These are phyloP conservation scores for Apiospora saccharicola DNA, from an alignment of 2,329 filamentous ascomycete species.

Conservation along the genomic window DNA sequence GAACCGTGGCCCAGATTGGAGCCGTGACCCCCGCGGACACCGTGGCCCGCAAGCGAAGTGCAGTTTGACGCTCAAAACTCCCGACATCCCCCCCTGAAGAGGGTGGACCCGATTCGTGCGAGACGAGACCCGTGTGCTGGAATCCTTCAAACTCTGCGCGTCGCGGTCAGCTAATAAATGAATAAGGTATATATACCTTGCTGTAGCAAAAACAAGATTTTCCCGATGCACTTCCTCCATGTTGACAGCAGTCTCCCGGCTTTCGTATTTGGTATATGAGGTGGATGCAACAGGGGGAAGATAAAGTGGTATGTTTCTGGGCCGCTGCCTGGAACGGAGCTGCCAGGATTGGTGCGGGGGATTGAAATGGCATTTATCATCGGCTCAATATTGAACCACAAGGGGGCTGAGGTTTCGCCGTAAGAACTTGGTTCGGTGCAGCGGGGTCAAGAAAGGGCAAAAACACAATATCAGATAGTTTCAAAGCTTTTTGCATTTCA, in stretches of 20 bases:
- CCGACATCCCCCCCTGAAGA: neutral
- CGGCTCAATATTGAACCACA: neutral
- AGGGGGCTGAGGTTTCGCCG: neutral
- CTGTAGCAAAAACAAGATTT: neutral
- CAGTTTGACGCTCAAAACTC: neutral
- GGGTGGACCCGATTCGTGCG: neutral
- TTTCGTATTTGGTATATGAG: neutral
- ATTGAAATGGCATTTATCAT: neutral
- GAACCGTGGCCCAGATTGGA: too few relatives aligned
- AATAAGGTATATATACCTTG: too few relatives aligned
- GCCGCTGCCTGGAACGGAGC: neutral
- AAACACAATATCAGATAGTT: neutral
- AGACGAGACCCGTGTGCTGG: neutral
- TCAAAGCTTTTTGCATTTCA: slow-evolving; percentile 18
- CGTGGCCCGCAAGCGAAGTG: neutral
- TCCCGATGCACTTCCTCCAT: neutral
- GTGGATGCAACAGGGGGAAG: neutral
- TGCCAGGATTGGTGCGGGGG: neutral
- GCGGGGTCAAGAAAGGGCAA: neutral
- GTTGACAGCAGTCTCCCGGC: neutral
- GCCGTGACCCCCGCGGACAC: too few relatives aligned
- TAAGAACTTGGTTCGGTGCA: neutral
- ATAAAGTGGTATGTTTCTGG: neutral
- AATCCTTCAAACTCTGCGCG: neutral
- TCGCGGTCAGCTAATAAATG: neutral